phyloP scores from a whole-genome alignment of 2,329 filamentous ascomycete species.

The Cercospora zeina region DNA sequence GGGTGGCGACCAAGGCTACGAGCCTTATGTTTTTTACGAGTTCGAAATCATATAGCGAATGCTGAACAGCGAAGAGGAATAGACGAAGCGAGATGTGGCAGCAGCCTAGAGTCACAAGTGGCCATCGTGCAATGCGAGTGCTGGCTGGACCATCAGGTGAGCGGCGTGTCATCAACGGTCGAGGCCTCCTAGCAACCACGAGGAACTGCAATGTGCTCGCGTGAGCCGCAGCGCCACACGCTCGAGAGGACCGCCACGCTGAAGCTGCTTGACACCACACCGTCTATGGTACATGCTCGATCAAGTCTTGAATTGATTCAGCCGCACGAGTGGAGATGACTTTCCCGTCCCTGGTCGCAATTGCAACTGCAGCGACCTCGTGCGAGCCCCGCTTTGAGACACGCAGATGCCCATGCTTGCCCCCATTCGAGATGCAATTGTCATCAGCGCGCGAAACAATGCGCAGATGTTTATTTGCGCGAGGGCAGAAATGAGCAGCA shows the following conservation, averaged over 20 bases:
- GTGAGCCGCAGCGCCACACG: background rate
- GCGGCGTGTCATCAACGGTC: background rate
- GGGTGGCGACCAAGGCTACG: slow-evolving; percentile 79
- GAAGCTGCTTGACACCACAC: background rate
- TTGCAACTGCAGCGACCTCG: background rate
- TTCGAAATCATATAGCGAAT: slow-evolving; percentile 67
- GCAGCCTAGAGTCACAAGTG: background rate
- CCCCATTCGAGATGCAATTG: background rate
- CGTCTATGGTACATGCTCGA: background rate
- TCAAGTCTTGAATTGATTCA: background rate
- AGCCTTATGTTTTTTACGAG: slow-evolving; percentile 95
- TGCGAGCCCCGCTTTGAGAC: background rate
- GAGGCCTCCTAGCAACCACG: background rate
- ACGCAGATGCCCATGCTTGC: background rate
- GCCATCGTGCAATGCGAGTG: background rate
- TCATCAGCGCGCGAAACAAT: background rate
- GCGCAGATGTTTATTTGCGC: background rate
- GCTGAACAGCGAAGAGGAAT: background rate
- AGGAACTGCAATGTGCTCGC: background rate
- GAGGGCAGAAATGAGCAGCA: background rate
- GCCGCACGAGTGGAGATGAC: slow-evolving; percentile 1
- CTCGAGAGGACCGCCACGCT: background rate
- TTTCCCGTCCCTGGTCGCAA: background rate
- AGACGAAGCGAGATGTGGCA: background rate
- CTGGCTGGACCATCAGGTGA: background rate